These are phyloP conservation scores for Colletotrichum falcatum DNA, from an alignment of 2,329 filamentous ascomycete genomes.

Conservation along the genomic window DNA sequence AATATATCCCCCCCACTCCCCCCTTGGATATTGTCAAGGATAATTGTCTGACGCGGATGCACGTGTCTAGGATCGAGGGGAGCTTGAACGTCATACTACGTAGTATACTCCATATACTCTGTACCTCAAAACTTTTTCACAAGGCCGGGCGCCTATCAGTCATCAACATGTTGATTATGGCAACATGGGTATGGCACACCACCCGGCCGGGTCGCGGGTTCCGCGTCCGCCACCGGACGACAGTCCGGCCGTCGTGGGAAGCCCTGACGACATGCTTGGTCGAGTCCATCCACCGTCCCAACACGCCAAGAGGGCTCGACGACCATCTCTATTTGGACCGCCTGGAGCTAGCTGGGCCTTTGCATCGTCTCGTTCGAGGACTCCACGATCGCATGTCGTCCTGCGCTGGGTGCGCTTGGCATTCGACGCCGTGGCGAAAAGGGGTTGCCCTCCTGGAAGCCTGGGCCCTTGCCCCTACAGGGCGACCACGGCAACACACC, in stretches of 20 bases:
- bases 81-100: conserved; percentile 57
- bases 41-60: not conserved
- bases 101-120: too few species aligned
- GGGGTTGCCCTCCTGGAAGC: conserved; percentile 4
- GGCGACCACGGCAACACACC: not conserved
- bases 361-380: conserved; percentile 57
- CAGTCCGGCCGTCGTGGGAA: conserved; percentile 45
- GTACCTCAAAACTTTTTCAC: conserved; percentile 53
- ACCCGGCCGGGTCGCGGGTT: conserved; percentile 50
- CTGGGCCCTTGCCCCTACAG: conserved; percentile 6
- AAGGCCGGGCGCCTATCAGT: conserved; percentile 50
- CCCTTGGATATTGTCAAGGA: not conserved
- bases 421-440: conserved; percentile 54
- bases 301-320: conserved; percentile 45
- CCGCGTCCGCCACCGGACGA: conserved; percentile 42
- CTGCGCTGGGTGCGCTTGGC: conserved; percentile 56
- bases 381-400: conserved; percentile 54
- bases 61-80: conserved; percentile 30
- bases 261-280: conserved; percentile 39
- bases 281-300: conserved; percentile 23
- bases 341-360: conserved; percentile 56
- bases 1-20: not conserved
- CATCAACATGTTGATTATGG: conserved; percentile 49
- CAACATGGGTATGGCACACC: conserved; percentile 48
- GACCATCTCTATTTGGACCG: conserved; percentile 54